Evolutionary conservation across 2,329 filamentous ascomycete species (phyloP), one percentile per base, ranked within the genome.

Genomic region (Bipolaris bicolor): DNA sequence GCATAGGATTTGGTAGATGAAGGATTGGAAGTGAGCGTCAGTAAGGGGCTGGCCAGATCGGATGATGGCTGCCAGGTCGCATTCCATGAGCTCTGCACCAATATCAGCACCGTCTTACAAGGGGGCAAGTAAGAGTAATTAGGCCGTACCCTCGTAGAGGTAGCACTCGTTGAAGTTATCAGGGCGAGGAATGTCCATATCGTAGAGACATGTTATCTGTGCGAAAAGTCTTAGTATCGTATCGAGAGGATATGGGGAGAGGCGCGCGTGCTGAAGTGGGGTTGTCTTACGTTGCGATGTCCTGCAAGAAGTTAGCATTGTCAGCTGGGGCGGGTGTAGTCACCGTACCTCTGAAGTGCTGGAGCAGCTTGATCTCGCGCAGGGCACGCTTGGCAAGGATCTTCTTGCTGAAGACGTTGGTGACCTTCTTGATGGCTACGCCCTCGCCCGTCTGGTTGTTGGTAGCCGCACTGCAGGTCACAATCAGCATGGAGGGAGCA

Each of bases 321-420:
- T 22, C 37, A 41, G 40, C 46, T 43, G 15, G 31, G 49, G 44
- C 20, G 37, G 49, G 49, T 20, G 37, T 13, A 52, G 31, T 22
- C 31, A 15, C 57, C 75, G 52, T 60, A 72, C 77, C 81, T 76
- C 95, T 87, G 82, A 99, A 99, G 80, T 99, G 95, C 82, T 98
- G 94, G 64, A 99, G 84, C 68, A 99, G 86, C 86, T 98, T 99
- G 81, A 99, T 98, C 82, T 99, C 95, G 78, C 95, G 88, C 83
- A 99, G 80, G 48, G 95, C 95, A 74, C 95, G 91, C 88, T 99
- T 99, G 71, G 95, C 95, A 67, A 99, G 85, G 69, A 99, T 99
- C 87, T 98, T 98, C 83, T 99, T 99, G 86, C 92, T 97, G 81
- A 99, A 99, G 71, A 99, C 94, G 90, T 99, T 99, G 82, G 95